Evolutionary conservation across 2,329 filamentous ascomycete genomes (phyloP), one percentile per base, ranked within the genome.

Genomic region (Scytalidium sp.): DNA sequence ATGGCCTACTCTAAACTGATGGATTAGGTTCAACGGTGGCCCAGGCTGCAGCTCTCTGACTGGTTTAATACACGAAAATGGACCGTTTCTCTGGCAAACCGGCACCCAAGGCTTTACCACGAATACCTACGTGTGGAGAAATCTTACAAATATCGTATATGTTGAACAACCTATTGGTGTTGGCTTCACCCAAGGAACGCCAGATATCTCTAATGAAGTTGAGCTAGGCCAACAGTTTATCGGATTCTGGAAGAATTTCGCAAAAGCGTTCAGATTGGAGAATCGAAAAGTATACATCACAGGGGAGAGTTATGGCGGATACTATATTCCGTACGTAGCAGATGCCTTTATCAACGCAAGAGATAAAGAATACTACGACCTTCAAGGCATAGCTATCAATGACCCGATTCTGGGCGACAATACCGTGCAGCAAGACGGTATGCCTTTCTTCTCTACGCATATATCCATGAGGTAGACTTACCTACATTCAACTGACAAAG

Each of bases 251-350:
- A 75, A 76, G 64, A 78, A 79, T 54, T 83, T 82, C 56, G 64
- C 80, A 39, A 70, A 78, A 27, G 72, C 72, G 5, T 83, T 83
- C 57, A 70, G 71, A n/a, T 61, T 79, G 49, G 68, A 77, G 20
- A 71, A 71, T n/a, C 74, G 70, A 59, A 76, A 78, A 55, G 73
- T 79, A 1, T 81, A 79, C 55, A 60, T 81, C 22, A 75, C 78
- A 3, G 78, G 79, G 48, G 78, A 82, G 56, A 74, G 70, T 3
- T 81, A 81, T 58, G 77, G 73, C 3, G 77, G 73, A 19, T 67
- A 65, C 55, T 82, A 81, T 55, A 74, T 80, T 3, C 78, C 79
- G 0, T 81, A 82, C 61, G 80, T 83, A 49, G 76, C 78, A 1
- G 72, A 75, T 27, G 72, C 73, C 5, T 76, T 81, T 66, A 67